A percentile compares a stretch with the other conserved stretches of the same genome.
These are phyloP conservation scores for Emmonsiellopsis sp. DNA, from an alignment of 2,329 filamentous ascomycete species.

Conservation along the genomic window DNA sequence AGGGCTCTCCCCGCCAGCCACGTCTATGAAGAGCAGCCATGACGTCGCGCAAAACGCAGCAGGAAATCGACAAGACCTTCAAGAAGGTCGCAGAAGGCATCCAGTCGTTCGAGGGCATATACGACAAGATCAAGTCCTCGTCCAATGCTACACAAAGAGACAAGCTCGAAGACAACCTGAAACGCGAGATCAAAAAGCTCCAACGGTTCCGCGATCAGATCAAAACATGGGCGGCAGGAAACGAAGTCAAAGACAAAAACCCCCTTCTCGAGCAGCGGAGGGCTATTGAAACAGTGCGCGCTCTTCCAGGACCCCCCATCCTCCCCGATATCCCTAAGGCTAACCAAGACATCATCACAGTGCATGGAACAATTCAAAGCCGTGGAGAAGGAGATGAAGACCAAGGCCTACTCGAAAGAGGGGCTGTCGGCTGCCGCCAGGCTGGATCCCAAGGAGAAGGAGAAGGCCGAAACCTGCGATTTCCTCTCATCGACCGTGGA, in stretches of 20 bases:
- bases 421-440: constrained; percentile 84
- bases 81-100: constrained; percentile 96
- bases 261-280: constrained; percentile 88
- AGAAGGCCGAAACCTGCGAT: constrained; percentile 78
- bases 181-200: constrained; percentile 99
- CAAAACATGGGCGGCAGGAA: constrained; percentile 97
- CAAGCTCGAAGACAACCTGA: constrained; percentile 94
- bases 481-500: constrained; percentile 84
- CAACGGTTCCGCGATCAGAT: constrained; percentile 96
- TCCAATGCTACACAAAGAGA: constrained; percentile 93
- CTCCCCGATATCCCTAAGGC: constrained; percentile 2
- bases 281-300: constrained; percentile 81
- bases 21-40: constrained; percentile 45
- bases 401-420: constrained; percentile 98
- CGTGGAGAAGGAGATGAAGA: constrained; percentile 99
- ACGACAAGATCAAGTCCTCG: constrained; percentile 93
- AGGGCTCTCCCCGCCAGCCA: not conserved
- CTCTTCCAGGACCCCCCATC: not conserved
- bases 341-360: constrained; percentile 20
- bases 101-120: constrained; percentile 82
- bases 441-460: constrained; percentile 94
- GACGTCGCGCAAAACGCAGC: constrained; percentile 91
- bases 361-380: constrained; percentile 98
- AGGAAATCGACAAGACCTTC: constrained; percentile 99
- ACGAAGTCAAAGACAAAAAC: constrained; percentile 99